These are phyloP conservation scores for Fusarium transvaalense DNA, from an alignment of 2,329 filamentous ascomycete genomes.

Conservation along the genomic window DNA sequence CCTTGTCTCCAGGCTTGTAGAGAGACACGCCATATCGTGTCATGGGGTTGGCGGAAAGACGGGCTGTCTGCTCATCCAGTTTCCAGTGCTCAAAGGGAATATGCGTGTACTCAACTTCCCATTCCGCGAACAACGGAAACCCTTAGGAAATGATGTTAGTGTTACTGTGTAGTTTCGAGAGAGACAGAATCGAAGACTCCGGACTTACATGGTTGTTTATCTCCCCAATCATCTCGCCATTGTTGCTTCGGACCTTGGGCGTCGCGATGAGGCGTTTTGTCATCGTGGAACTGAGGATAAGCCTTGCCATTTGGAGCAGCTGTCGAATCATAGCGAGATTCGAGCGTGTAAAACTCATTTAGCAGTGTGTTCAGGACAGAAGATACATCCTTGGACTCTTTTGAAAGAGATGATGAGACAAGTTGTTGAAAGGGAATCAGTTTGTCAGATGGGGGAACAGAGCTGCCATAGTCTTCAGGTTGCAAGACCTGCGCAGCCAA, in stretches of 20 bases:
- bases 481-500: neutral
- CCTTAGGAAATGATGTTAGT: conserved; percentile 15
- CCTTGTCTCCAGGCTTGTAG: neutral
- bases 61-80: conserved; percentile 44
- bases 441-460: neutral
- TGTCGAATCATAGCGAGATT: neutral
- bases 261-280: neutral
- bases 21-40: neutral
- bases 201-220: neutral
- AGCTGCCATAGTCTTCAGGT: neutral
- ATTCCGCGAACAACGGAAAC: conserved; percentile 59
- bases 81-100: conserved; percentile 52
- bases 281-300: conserved; percentile 1
- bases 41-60: conserved; percentile 7
- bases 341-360: neutral
- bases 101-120: conserved; percentile 59
- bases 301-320: neutral
- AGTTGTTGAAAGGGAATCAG: neutral
- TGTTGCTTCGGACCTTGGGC: neutral
- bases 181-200: neutral
- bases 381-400: neutral
- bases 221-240: neutral
- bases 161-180: neutral
- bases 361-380: neutral
- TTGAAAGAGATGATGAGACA: neutral